phyloP scores from a whole-genome alignment of 2,329 filamentous ascomycete genomes.

The Erysiphe pulchra region DNA sequence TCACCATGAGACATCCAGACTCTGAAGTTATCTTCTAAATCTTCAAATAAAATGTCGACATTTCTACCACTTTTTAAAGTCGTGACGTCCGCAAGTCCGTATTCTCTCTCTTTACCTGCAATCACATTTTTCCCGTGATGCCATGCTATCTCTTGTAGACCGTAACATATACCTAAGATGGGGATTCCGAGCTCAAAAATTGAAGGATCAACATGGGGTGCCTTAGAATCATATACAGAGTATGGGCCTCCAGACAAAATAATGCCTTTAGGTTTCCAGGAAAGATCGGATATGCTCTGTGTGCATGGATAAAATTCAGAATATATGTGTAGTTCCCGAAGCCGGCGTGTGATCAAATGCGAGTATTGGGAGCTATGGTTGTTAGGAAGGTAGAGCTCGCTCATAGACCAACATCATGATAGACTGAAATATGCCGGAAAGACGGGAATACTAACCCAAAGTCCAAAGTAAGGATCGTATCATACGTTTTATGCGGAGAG shows the following conservation, averaged over 20 bases:
- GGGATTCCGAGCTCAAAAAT: slow-evolving; percentile 40
- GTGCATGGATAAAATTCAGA: slow-evolving; percentile 76
- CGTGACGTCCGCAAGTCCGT: slow-evolving; percentile 20
- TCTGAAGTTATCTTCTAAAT: slow-evolving; percentile 41
- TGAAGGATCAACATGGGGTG: slow-evolving; percentile 59
- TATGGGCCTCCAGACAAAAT: slow-evolving; percentile 47
- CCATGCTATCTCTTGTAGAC: slow-evolving; percentile 48
- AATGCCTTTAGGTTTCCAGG: slow-evolving; percentile 62
- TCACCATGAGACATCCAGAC: slow-evolving; percentile 79
- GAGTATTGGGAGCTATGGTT: slow-evolving; percentile 32
- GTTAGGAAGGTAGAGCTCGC: slow-evolving; percentile 2
- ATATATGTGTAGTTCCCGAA: slow-evolving; percentile 60
- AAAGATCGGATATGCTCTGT: slow-evolving; percentile 50
- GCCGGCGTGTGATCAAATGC: slow-evolving; percentile 35
- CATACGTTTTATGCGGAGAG: slow-evolving; percentile 10
- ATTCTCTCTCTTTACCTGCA: slow-evolving; percentile 29
- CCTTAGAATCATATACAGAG: slow-evolving; percentile 57
- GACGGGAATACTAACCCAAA: slow-evolving; percentile 23
- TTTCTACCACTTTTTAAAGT: slow-evolving; percentile 31
- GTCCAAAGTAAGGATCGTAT: slow-evolving; percentile 44
- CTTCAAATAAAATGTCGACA: slow-evolving; percentile 56
- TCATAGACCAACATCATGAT: not conserved
- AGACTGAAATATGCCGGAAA: not conserved
- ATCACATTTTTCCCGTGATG: slow-evolving; percentile 38
- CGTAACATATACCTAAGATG: slow-evolving; percentile 18